A percentile compares a stretch with the other conserved stretches of the same genome.
Conservation (phyloP, 371 early-diverging fungal species). For the Mortierella sp. region DNA sequence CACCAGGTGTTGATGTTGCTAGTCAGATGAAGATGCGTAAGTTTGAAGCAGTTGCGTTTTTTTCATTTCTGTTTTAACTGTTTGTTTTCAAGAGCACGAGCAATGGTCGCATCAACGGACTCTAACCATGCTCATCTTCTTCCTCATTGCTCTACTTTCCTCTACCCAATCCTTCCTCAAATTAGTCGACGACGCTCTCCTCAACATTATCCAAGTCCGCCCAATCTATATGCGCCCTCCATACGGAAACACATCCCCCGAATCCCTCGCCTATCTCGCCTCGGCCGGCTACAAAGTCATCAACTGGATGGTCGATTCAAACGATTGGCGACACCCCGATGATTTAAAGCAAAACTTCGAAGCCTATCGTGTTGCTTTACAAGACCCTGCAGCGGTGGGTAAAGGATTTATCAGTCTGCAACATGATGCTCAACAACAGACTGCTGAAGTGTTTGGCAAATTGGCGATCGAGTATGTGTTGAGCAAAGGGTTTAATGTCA, state of each 20-base stretch:
- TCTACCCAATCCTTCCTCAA: background rate
- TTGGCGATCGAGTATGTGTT: slow-evolving; percentile 27
- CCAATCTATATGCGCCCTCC: slow-evolving; percentile 69
- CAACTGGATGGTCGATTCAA: slow-evolving; percentile 54
- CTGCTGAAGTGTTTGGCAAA: slow-evolving; percentile 19
- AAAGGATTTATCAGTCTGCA: slow-evolving; percentile 27
- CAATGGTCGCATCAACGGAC: background rate
- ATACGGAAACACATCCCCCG: slow-evolving; percentile 72
- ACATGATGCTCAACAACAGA: slow-evolving; percentile 31
- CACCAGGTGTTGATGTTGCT: slow-evolving; percentile 26
- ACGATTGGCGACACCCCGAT: slow-evolving; percentile 46
- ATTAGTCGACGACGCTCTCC: slow-evolving; percentile 23
- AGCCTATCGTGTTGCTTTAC: slow-evolving; percentile 16
- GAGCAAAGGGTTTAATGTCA: slow-evolving; percentile 26
- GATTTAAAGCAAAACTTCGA: slow-evolving; percentile 12
- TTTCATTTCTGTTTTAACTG: background rate
- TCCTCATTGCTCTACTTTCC: background rate
- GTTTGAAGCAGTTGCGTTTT: background rate
- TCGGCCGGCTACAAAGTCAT: slow-evolving; percentile 59
- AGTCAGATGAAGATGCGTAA: slow-evolving; percentile 37
- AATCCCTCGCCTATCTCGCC: slow-evolving; percentile 59
- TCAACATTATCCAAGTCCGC: slow-evolving; percentile 60
- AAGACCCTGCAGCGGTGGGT: slow-evolving; percentile 13
- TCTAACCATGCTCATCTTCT: background rate
- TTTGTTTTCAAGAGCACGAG: background rate